Evolutionary conservation across 192 early-diverging fungal species (phyloP).

Genomic region (Umbelopsis sp.): DNA sequence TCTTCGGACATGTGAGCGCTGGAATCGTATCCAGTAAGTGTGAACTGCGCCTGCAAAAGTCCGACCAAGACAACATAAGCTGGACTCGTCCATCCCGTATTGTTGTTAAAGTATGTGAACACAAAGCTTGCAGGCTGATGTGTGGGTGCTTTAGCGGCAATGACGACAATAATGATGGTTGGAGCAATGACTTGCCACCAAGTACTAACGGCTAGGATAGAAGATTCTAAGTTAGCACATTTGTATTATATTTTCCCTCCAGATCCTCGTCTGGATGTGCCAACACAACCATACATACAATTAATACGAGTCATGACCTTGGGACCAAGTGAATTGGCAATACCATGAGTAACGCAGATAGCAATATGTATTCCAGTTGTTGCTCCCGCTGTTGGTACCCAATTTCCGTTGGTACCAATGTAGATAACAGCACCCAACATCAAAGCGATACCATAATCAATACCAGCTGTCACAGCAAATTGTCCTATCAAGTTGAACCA

Average conservation of each 20-base stretch:
- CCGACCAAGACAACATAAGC: slow-evolving; percentile 34
- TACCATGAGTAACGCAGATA: slow-evolving; percentile 46
- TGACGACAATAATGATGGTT: slow-evolving; percentile 42
- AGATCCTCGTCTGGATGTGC: too few species aligned
- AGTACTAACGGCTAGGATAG: slow-evolving; percentile 26
- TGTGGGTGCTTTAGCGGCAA: slow-evolving; percentile 44
- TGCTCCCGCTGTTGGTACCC: slow-evolving; percentile 22
- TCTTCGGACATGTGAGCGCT: slow-evolving; percentile 54
- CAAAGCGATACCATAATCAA: slow-evolving; percentile 51
- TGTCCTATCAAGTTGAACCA: slow-evolving; percentile 58
- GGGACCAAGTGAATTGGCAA: slow-evolving; percentile 46
- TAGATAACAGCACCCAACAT: slow-evolving; percentile 44
- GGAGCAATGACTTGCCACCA: slow-evolving; percentile 53
- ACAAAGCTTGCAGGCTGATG: slow-evolving; percentile 51
- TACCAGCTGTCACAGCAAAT: slow-evolving; percentile 56
- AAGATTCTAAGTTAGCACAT: background rate
- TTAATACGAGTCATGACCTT: slow-evolving; percentile 33
- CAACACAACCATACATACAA: slow-evolving; percentile 11
- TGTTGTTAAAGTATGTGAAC: slow-evolving; percentile 47
- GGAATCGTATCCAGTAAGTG: slow-evolving; percentile 52
- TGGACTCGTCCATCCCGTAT: slow-evolving; percentile 36
- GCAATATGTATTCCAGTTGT: slow-evolving; percentile 46
- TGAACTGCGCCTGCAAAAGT: slow-evolving; percentile 53
- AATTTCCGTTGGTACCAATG: slow-evolving; percentile 31
- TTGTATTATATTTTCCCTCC: background rate